phyloP scores from a whole-genome alignment of 345 rosid species.

The Pseudoturritis turrita region DNA sequence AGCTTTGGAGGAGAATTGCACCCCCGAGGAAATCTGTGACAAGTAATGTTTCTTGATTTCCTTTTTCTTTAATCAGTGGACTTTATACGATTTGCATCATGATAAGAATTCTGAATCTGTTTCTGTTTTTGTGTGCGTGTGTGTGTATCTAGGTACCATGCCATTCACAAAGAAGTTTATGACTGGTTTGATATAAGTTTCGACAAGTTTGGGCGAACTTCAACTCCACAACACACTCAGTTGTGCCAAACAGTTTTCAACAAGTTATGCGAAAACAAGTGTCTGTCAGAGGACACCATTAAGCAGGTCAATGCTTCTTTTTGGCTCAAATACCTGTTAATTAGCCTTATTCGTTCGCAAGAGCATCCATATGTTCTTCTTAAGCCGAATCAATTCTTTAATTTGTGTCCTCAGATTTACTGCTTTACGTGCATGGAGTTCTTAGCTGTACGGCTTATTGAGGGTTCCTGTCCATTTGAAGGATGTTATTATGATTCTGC shows the following conservation, averaged over 20 bases:
- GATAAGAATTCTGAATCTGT: not conserved
- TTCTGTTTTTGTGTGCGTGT: not conserved
- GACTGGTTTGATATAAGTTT: too few relatives aligned
- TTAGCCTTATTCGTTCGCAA: too few relatives aligned
- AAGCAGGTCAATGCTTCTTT: slow-evolving; percentile 54
- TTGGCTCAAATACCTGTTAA: not conserved
- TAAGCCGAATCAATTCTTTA: too few relatives aligned
- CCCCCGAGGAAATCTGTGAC: slow-evolving; percentile 83
- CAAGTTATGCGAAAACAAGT: too few relatives aligned
- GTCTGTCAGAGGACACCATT: slow-evolving; percentile 80
- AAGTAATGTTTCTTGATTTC: slow-evolving; percentile 41
- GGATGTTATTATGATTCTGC: slow-evolving; percentile 82
- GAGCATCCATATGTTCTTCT: too few relatives aligned
- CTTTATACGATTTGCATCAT: too few relatives aligned
- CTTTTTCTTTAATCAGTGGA: not conserved
- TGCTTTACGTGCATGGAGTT: too few relatives aligned
- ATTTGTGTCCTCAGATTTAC: slow-evolving; percentile 37
- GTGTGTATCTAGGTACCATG: too few relatives aligned
- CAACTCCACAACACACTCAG: too few relatives aligned
- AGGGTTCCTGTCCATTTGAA: slow-evolving; percentile 74
- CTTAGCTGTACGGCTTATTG: slow-evolving; percentile 74
- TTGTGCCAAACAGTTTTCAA: too few relatives aligned
- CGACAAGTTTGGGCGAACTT: too few relatives aligned
- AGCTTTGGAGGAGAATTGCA: slow-evolving; percentile 86
- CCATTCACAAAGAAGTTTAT: too few relatives aligned